phyloP scores from a whole-genome alignment of 2,329 filamentous ascomycete species.

The Hortaea werneckii region DNA sequence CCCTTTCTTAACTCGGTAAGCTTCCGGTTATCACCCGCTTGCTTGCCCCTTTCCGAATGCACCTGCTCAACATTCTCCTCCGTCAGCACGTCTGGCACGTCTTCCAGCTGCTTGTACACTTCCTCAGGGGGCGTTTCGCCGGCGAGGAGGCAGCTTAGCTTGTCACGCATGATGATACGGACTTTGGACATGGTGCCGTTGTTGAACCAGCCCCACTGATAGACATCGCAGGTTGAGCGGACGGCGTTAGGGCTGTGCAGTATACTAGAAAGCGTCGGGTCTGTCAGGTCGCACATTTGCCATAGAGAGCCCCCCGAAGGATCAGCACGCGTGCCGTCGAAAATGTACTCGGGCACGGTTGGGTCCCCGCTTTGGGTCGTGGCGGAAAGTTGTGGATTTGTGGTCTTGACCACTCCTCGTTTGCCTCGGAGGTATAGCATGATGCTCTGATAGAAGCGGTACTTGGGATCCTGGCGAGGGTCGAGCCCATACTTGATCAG shows the following conservation, averaged over 20 bases:
- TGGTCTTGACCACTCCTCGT: not conserved
- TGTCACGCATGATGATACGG: conserved; percentile 79
- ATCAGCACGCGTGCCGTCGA: conserved; percentile 66
- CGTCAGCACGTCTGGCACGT: not conserved
- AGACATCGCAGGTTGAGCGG: conserved; percentile 37
- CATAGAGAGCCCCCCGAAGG: conserved; percentile 78
- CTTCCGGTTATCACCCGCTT: too few relatives aligned
- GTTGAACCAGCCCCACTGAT: conserved; percentile 68
- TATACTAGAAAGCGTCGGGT: conserved; percentile 60
- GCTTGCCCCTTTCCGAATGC: too few relatives aligned
- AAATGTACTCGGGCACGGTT: conserved; percentile 51
- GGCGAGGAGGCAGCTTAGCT: conserved; percentile 46
- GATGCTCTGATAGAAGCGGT: conserved; percentile 77
- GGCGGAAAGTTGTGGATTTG: not conserved
- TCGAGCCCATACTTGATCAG: conserved; percentile 80
- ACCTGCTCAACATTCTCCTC: not conserved
- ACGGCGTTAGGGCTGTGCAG: conserved; percentile 49
- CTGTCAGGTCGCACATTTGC: conserved; percentile 87
- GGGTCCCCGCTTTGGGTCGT: not conserved
- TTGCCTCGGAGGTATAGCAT: conserved; percentile 53
- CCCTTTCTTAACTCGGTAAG: too few relatives aligned
- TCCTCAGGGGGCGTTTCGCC: conserved; percentile 23
- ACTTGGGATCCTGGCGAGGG: conserved; percentile 65
- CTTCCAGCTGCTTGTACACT: conserved; percentile 11
- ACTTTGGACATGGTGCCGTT: conserved; percentile 74